These are phyloP conservation scores for Diaporthe aspalathi DNA, from an alignment of 2,329 filamentous ascomycete species.

Conservation along the genomic window DNA sequence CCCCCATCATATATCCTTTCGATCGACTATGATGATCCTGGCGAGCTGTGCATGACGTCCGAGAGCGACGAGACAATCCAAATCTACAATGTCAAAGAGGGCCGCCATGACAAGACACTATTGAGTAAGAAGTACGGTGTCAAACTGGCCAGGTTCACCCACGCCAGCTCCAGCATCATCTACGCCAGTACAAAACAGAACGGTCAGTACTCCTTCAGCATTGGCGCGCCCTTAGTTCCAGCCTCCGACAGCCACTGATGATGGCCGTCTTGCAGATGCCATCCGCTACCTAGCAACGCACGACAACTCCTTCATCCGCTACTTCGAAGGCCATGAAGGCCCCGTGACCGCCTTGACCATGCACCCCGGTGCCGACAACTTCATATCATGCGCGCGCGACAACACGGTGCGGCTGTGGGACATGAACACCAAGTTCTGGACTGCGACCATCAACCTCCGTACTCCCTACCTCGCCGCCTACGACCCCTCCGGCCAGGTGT, in stretches of 20 bases:
- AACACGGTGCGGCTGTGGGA: conserved; percentile 95
- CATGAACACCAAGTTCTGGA: conserved; percentile 80
- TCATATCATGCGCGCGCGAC: conserved; percentile 91
- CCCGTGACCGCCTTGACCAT: conserved; percentile 86
- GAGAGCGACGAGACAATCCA: conserved; percentile 96
- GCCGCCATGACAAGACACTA: conserved; percentile 87
- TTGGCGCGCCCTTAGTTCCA: no score
- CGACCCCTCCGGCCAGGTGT: conserved; percentile 91
- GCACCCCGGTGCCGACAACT: conserved; percentile 88
- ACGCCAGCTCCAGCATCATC: conserved; percentile 89
- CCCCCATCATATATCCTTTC: conserved; percentile 79
- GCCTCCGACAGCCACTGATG: conserved; percentile 3
- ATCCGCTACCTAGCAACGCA: conserved; percentile 90
- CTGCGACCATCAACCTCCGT: conserved; percentile 83
- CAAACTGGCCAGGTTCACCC: conserved; percentile 93
- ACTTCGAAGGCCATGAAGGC: conserved; percentile 91
- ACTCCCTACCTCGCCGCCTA: conserved; percentile 87
- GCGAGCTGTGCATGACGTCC: conserved; percentile 90
- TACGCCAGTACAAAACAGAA: conserved; percentile 97
- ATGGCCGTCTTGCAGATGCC: conserved; percentile 65
- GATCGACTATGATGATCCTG: conserved; percentile 95
- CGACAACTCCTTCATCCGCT: conserved; percentile 95
- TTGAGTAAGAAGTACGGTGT: conserved; percentile 97
- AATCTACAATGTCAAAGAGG: conserved; percentile 93
- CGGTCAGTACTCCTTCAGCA: conserved; percentile 58